Evolutionary conservation across 805 yeast genomes (phyloP).

Genomic region (Yarrowia phangngaensis): DNA sequence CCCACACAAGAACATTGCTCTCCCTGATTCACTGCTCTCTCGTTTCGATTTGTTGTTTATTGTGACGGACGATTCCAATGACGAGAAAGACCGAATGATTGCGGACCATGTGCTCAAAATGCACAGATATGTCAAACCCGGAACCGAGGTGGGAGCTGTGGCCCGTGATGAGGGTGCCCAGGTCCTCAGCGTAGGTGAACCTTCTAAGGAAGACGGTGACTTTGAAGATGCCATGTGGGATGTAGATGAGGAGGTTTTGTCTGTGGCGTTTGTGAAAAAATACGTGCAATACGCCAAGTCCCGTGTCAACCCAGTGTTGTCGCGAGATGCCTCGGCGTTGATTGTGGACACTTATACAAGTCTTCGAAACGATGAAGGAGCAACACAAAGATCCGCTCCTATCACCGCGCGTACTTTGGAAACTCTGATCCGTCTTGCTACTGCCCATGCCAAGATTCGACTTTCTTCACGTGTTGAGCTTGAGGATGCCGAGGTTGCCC

Average conservation of each 20-base stretch:
- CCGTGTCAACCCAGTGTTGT: conserved; percentile 74
- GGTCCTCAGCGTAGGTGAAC: conserved; percentile 77
- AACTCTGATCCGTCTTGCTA: conserved; percentile 86
- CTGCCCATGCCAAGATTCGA: conserved; percentile 97
- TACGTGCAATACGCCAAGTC: conserved; percentile 92
- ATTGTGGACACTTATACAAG: conserved; percentile 78
- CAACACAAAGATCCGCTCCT: conserved; percentile 65
- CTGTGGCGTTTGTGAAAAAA: conserved; percentile 83
- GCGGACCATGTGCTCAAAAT: conserved; percentile 93
- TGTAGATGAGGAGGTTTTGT: conserved; percentile 49
- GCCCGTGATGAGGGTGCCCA: conserved; percentile 70
- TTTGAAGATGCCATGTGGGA: conserved; percentile 44
- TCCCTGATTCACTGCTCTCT: conserved; percentile 92
- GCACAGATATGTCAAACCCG: conserved; percentile 85
- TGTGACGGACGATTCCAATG: conserved; percentile 92
- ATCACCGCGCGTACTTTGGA: conserved; percentile 98
- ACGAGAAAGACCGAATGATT: conserved; percentile 74
- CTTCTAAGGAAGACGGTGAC: conserved; percentile 46
- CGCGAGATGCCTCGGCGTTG: conserved; percentile 70
- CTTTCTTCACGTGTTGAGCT: conserved; percentile 68
- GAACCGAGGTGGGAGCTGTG: conserved; percentile 89
- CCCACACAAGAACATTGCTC: conserved; percentile 93
- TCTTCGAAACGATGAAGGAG: conserved; percentile 62
- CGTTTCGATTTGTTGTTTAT: conserved; percentile 95
- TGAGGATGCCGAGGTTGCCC: conserved; percentile 82